A percentile compares a stretch with the other conserved stretches of the same genome.
Conservation (phyloP, 164 flowering plant genomes). For the Buxus sempervirens region DNA sequence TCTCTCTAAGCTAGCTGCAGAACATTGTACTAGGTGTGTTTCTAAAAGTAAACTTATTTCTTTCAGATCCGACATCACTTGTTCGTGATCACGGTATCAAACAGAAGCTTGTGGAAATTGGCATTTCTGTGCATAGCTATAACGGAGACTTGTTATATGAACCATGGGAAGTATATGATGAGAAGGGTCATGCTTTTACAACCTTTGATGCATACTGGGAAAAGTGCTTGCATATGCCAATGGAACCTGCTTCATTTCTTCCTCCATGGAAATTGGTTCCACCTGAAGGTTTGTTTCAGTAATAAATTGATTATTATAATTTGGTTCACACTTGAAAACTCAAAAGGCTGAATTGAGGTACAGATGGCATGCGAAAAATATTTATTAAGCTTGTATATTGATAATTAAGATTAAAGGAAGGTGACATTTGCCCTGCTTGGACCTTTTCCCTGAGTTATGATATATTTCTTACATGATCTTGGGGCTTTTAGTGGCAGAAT, state of each 20-base stretch:
- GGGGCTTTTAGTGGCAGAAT: no score
- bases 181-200: constrained; percentile 67
- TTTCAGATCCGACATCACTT: constrained; percentile 84
- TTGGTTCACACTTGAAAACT: neutral
- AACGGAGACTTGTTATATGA: constrained; percentile 78
- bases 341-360: neutral
- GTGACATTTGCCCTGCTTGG: neutral
- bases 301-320: neutral
- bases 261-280: constrained; percentile 65
- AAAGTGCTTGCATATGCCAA: constrained; percentile 56
- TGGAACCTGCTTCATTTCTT: constrained; percentile 47
- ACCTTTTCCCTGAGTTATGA: neutral
- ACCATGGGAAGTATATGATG: constrained; percentile 89
- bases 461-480: neutral
- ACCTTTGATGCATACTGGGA: constrained; percentile 77
- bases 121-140: constrained; percentile 68
- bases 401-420: no score
- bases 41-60: neutral
- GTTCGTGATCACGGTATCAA: constrained; percentile 84
- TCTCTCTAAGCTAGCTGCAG: neutral
- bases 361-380: neutral
- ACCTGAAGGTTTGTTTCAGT: constrained; percentile 45
- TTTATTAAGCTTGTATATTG: no score
- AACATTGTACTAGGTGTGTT: neutral
- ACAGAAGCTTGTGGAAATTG: constrained; percentile 63